Conservation (phyloP, 345 rosid species). For the Populus ilicifolia region DNA sequence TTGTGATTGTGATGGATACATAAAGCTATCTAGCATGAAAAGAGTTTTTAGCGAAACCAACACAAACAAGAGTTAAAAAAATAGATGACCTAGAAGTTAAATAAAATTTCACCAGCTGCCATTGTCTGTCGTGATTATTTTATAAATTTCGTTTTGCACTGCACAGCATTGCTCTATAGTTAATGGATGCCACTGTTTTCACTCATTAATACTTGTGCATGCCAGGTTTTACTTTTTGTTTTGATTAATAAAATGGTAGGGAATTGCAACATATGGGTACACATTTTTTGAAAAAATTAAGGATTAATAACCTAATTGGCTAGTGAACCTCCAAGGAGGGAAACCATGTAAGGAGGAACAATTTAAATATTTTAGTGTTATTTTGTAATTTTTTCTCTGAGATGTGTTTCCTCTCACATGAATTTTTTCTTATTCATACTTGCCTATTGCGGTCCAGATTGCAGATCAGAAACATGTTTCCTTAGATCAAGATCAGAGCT, state of each 20-base stretch:
- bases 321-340: neutral
- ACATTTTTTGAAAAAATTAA: neutral
- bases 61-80: too few species aligned
- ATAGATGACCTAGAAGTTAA: too few species aligned
- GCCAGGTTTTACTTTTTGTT: neutral
- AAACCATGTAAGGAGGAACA: neutral
- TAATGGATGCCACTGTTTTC: conserved; percentile 3
- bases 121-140: neutral
- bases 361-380: neutral
- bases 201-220: neutral
- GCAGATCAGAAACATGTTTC: conserved; percentile 64
- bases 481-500: conserved; percentile 86
- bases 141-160: neutral
- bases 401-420: conserved; percentile 3
- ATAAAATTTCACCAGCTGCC: neutral
- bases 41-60: too few species aligned
- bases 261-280: neutral
- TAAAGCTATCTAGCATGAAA: too few species aligned
- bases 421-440: neutral
- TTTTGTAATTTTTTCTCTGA: neutral
- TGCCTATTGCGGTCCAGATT: conserved; percentile 40
- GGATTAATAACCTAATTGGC: neutral
- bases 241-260: neutral
- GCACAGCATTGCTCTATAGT: neutral
- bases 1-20: neutral